Percentiles rank a stretch among this genome's conserved stretches.
Evolutionary conservation across 139 green algal genomes (phyloP).

Genomic region (Chlamydomonas applanata): DNA sequence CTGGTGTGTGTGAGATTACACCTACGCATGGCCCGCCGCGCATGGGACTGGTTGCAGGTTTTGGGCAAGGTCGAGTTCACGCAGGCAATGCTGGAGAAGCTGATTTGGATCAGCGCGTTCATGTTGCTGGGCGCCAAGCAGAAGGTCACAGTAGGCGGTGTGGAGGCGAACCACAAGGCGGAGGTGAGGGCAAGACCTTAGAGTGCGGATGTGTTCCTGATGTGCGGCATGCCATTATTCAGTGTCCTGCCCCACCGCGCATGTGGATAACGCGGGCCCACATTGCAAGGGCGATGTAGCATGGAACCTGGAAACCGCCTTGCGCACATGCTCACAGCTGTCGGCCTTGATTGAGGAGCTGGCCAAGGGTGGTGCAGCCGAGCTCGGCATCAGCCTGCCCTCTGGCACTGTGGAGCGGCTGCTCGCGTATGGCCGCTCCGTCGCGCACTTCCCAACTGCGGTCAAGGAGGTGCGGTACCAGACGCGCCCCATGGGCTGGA

Average conservation of each 20-base stretch:
- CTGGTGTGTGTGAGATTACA: no score
- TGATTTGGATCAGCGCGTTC: conserved; percentile 97
- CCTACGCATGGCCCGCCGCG: no score
- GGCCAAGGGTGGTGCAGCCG: conserved; percentile 52
- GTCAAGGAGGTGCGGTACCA: conserved; percentile 88
- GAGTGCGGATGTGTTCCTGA: no score
- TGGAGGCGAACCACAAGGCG: conserved; percentile 71
- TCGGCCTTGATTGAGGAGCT: conserved; percentile 84
- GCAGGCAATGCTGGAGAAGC: conserved; percentile 95
- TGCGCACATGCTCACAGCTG: conserved; percentile 35
- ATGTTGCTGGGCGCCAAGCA: conserved; percentile 92
- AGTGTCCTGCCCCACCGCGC: neutral
- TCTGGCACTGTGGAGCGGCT: conserved; percentile 73
- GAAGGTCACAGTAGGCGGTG: conserved; percentile 82
- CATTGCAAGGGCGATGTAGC: neutral
- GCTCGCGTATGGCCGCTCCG: conserved; percentile 82
- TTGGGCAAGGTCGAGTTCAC: conserved; percentile 65
- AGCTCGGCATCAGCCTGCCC: conserved; percentile 67
- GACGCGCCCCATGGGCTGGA: no score
- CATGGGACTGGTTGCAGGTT: no score
- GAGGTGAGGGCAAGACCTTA: no score
- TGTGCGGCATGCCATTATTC: no score
- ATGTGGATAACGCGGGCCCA: neutral
- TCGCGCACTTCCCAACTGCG: conserved; percentile 95
- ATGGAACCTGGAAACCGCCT: no score